These are phyloP conservation scores for Cladosporium sphaerospermum DNA, from an alignment of 2,329 filamentous ascomycete species.

Conservation along the genomic window DNA sequence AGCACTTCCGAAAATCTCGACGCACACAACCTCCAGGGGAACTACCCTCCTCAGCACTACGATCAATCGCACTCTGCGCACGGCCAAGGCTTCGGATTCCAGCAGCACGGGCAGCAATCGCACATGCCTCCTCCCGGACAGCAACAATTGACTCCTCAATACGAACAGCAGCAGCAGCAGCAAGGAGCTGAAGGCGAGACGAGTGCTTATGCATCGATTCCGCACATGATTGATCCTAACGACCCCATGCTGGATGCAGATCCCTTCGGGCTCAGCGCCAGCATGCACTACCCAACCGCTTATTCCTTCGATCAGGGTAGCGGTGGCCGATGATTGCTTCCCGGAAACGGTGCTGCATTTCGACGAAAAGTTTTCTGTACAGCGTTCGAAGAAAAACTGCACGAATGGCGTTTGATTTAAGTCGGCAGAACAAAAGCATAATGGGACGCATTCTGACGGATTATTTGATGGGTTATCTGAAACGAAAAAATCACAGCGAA, in stretches of 20 bases:
- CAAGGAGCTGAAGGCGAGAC: constrained; percentile 14
- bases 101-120: constrained; percentile 14
- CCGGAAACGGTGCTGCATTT: not conserved
- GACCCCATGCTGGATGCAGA: constrained; percentile 88
- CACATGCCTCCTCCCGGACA: constrained; percentile 21
- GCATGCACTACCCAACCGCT: constrained; percentile 88
- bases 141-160: constrained; percentile 12
- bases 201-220: constrained; percentile 6
- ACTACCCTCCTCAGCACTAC: constrained; percentile 24
- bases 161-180: constrained; percentile 11
- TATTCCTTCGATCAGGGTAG: constrained; percentile 42
- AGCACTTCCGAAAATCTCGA: constrained; percentile 13
- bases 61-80: constrained; percentile 14
- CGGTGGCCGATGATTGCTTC: constrained; percentile 1
- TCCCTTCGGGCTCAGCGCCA: constrained; percentile 86
- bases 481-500: constrained; percentile 3
- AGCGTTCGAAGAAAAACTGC: not conserved
- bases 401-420: constrained; percentile 5
- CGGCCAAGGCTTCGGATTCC: constrained; percentile 12
- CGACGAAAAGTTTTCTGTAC: constrained; percentile 1
- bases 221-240: constrained; percentile 59
- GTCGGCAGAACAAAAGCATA: not conserved
- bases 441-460: constrained; percentile 1
- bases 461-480: not conserved
- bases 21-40: constrained; percentile 20